phyloP scores from a whole-genome alignment of 2,329 filamentous ascomycete genomes.

The Tolypocladium sp. region DNA sequence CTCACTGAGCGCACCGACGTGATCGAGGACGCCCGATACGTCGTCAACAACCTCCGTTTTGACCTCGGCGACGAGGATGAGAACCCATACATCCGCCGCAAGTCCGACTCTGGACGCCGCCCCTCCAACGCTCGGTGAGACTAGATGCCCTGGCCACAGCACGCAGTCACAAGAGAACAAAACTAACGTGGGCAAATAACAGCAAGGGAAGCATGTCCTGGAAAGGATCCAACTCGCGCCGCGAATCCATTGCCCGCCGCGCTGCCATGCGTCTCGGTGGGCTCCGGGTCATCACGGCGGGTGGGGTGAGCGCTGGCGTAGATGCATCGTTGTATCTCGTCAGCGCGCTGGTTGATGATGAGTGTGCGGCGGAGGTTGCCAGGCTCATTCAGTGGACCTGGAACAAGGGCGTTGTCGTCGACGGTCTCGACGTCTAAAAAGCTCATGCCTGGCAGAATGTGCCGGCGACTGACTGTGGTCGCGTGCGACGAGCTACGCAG shows the following conservation, averaged over 20 bases:
- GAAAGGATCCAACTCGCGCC: constrained; percentile 63
- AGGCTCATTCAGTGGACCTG: constrained; percentile 72
- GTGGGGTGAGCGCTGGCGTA: constrained; percentile 69
- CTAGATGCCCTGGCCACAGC: not conserved
- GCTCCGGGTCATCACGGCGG: constrained; percentile 68
- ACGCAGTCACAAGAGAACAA: not conserved
- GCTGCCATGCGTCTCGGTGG: constrained; percentile 64
- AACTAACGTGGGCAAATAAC: not conserved
- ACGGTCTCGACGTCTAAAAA: constrained; percentile 70
- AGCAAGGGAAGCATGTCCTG: constrained; percentile 80
- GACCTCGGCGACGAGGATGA: constrained; percentile 74
- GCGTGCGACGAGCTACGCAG: not conserved
- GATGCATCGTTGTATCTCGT: constrained; percentile 82
- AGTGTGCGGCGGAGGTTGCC: constrained; percentile 66
- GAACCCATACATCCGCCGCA: constrained; percentile 74
- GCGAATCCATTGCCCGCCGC: constrained; percentile 73
- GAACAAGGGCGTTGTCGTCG: constrained; percentile 77
- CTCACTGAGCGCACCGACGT: constrained; percentile 72
- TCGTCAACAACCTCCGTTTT: constrained; percentile 86
- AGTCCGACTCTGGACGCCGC: constrained; percentile 55
- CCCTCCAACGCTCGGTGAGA: constrained; percentile 52
- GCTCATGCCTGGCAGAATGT: constrained; percentile 16
- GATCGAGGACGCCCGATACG: constrained; percentile 71
- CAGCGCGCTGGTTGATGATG: constrained; percentile 70
- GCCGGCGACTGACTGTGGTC: constrained; percentile 7